Base-by-base conservation (phyloP, 2,329 filamentous ascomycete genomes). In the Allantophomopsis cytisporea region DNA sequence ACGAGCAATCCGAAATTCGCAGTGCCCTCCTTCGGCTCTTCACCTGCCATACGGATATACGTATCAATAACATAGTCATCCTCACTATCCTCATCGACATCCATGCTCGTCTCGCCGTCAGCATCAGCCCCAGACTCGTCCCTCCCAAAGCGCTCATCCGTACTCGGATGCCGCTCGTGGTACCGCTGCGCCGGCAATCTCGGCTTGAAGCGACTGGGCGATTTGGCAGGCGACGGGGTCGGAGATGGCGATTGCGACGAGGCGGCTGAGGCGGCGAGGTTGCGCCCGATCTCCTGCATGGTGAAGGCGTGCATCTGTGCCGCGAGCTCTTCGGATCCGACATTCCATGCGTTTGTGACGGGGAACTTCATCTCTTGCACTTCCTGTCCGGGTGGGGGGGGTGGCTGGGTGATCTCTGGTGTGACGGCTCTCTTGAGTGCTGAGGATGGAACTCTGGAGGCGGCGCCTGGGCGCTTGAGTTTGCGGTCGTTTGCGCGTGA, bases 11-110 rank as follows among this genome's bases (percentile, higher is more conserved):
- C 55, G 6, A 79, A 64, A 35, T 66, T 68, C 18, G 69, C 62
- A 1, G 66, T 62, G 6, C 59, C 56, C 3, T 72, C 62, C 18
- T 69, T 62, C 1, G 66, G 62, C 7, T 60, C 56, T 3, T 72
- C 62, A 2, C 64, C 69, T 2, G 74, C 71, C 14, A 80, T 65
- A 30, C 76, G 73, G 39, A 78, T 63, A 48, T 80, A 80, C 32
- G 75, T 77, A 43, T 80, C 76, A 34, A 76, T 69, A 20, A 80
- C 63, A 59, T 77, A 80, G 41, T 68, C 58, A 7, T 57, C 55
- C 12, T 54, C 59, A 49, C 60, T 60, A 34, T 50, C 51, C n/a
- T 65, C 59, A 16, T 57, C 60, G 50, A 60, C 58, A 20, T 54
- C 53, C 37, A 55, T 54, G 10, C 23, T 28, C 23, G 23, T 28